Evolutionary conservation across 345 rosid species (phyloP), one percentile per base, ranked within the genome.

Genomic region (Syzygium grande): DNA sequence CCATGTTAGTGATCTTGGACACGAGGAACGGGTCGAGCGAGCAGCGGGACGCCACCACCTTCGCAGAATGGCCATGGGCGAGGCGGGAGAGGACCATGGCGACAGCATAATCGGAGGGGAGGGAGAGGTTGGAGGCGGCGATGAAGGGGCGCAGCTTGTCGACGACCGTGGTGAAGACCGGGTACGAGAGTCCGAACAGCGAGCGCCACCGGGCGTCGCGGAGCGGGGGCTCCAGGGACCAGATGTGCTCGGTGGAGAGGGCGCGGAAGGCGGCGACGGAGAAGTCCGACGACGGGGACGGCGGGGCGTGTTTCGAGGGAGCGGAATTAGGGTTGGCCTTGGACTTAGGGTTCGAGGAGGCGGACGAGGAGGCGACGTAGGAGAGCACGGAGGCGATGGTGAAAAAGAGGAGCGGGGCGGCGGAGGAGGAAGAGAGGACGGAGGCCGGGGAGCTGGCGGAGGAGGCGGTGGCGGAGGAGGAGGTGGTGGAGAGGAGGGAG

Each of bases 161-260:
- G 34, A 96, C 99, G 87, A 96, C 97, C 61, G 97, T 96, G 92
- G 94, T 94, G 91, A 98, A 98, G 84, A 96, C 98, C 0, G 97
- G 98, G 87, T 95, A 94, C 22, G 99, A 98, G 53, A 98, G 92
- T 8, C 99, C 99, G 91, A 95, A 96, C 25, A 96, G 87, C 5
- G 99, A 94, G 11, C 98, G 91, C 99, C 99, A 96, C 22, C 93
- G 98, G n/a, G 98, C 96, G 84, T 96, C 99, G 27, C 99, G 97
- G 84, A 92, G 92, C 65, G 95, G 98, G 68, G 95, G 90, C 85
- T 96, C 98, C 29, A 95, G 88, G 12, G 96, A 91, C 98, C 98
- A 96, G 92, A 96, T 94, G 93, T 94, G 99, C 84, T 96, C 99
- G 54, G 95, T 93, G 86, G 98, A 92, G 90, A 98, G 96, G 63